Percentiles rank a stretch among this genome's conserved stretches.
Evolutionary conservation across 352 stramenopile genomes (phyloP).

Genomic region (Plasmopara muralis): DNA sequence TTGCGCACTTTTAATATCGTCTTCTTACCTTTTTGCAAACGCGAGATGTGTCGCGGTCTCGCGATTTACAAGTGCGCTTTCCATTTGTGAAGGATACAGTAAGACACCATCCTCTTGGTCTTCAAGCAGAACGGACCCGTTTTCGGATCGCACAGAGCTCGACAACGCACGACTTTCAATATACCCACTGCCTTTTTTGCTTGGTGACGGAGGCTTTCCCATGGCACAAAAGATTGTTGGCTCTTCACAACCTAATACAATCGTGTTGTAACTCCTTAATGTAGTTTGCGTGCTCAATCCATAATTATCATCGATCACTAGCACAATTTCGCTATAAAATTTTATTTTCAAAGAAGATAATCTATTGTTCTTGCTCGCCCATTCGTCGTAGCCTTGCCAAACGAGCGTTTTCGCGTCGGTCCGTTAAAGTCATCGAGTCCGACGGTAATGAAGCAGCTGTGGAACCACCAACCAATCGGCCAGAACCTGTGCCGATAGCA

Average conservation of each 20-base stretch:
- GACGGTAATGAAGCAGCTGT: constrained; percentile 18
- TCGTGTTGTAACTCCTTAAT: constrained; percentile 16
- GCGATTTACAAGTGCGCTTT: constrained; percentile 65
- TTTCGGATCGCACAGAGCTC: constrained; percentile 12
- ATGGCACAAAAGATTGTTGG: constrained; percentile 11
- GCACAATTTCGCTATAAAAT: neutral
- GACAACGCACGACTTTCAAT: constrained; percentile 6
- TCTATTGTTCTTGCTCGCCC: constrained; percentile 20
- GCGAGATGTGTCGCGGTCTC: constrained; percentile 67
- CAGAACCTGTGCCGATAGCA: constrained; percentile 26
- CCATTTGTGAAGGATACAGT: constrained; percentile 17
- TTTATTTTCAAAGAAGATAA: neutral
- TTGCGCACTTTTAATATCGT: neutral
- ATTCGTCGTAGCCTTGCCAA: constrained; percentile 53
- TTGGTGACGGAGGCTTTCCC: constrained; percentile 28
- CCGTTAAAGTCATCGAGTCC: constrained; percentile 27
- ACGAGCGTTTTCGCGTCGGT: constrained; percentile 63
- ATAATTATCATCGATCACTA: constrained; percentile 19
- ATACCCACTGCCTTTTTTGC: constrained; percentile 3
- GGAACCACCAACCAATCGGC: constrained; percentile 29
- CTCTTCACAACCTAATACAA: constrained; percentile 5
- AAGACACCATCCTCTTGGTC: constrained; percentile 12
- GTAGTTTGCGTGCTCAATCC: constrained; percentile 13
- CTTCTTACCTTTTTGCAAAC: constrained; percentile 54
- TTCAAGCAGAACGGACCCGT: constrained; percentile 16